A percentile compares a stretch with the other conserved stretches of the same genome.
Evolutionary conservation across 306 rosid species (phyloP).

Genomic region (Prunus mongolica): DNA sequence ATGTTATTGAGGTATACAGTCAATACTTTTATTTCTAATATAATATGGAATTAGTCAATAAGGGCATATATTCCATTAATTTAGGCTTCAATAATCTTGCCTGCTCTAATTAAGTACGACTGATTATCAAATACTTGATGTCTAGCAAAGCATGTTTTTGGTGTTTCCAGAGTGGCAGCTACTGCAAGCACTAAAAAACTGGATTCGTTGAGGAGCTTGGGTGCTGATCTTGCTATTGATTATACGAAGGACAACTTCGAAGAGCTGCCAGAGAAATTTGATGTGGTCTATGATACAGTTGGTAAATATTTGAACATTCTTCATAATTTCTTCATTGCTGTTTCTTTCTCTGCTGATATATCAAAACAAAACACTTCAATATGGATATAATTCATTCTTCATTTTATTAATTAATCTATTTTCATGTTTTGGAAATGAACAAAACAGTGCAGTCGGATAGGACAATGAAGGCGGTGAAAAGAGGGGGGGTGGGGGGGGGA

Average conservation of each 20-base stretch:
- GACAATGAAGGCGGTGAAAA: constrained; percentile 52
- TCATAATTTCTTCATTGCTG: background rate
- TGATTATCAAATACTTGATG: too few species aligned
- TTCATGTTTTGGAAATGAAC: background rate
- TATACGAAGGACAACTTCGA: constrained; percentile 47
- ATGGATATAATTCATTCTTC: too few species aligned
- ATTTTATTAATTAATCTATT: too few species aligned
- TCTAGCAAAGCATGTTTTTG: constrained; percentile 63
- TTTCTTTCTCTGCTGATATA: too few species aligned
- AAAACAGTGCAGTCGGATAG: constrained; percentile 36
- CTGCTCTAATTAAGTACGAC: too few species aligned
- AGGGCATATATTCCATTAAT: background rate
- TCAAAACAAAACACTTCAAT: too few species aligned
- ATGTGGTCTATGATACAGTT: constrained; percentile 57
- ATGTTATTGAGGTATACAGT: constrained; percentile 45
- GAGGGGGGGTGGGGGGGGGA: constrained; percentile 69
- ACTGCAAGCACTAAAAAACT: constrained; percentile 55
- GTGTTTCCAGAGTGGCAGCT: constrained; percentile 71
- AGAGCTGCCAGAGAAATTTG: constrained; percentile 62
- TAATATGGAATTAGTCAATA: background rate
- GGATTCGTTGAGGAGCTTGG: constrained; percentile 49
- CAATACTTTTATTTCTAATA: background rate
- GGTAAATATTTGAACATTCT: constrained; percentile 32
- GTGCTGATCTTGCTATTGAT: constrained; percentile 59
- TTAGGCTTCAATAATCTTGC: background rate